Conservation (phyloP, 768 basidiomycete genomes). For the Tricholoma terreum region DNA sequence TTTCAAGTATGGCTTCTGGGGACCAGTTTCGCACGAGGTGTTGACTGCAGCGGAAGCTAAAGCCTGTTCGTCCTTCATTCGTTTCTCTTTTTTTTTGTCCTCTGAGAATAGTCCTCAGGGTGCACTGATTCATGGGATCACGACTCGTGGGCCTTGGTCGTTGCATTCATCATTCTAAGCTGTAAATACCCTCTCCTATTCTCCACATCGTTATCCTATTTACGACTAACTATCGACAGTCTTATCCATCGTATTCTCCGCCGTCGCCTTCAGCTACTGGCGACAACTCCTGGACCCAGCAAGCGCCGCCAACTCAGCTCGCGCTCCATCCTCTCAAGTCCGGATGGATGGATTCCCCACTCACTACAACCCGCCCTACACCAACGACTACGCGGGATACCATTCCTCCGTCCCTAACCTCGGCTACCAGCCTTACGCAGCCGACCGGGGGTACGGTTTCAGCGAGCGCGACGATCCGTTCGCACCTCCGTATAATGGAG, state of each 20-base stretch:
- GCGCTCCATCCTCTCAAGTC: constrained; percentile 40
- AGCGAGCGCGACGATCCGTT: constrained; percentile 36
- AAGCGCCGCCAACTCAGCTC: constrained; percentile 48
- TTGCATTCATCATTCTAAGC: constrained; percentile 56
- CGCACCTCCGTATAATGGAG: constrained; percentile 27
- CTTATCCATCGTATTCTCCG: constrained; percentile 57
- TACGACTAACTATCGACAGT: constrained; percentile 31
- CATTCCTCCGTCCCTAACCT: constrained; percentile 34
- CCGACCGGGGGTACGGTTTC: constrained; percentile 36
- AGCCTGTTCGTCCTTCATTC: constrained; percentile 38
- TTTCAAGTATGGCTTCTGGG: constrained; percentile 54
- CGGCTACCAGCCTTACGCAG: constrained; percentile 22
- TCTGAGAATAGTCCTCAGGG: constrained; percentile 39
- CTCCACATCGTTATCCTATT: background rate
- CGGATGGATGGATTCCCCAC: constrained; percentile 39
- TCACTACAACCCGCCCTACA: constrained; percentile 63
- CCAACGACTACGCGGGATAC: constrained; percentile 60
- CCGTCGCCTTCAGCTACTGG: constrained; percentile 67
- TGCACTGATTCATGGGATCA: constrained; percentile 59
- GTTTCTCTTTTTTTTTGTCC: background rate
- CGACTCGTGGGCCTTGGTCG: constrained; percentile 66
- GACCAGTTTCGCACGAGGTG: constrained; percentile 32
- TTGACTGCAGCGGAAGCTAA: constrained; percentile 39
- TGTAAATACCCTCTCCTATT: constrained; percentile 37
- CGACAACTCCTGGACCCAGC: constrained; percentile 73